phyloP scores from a whole-genome alignment of 2,329 filamentous ascomycete species.

The Teratosphaeria epicoccoides region DNA sequence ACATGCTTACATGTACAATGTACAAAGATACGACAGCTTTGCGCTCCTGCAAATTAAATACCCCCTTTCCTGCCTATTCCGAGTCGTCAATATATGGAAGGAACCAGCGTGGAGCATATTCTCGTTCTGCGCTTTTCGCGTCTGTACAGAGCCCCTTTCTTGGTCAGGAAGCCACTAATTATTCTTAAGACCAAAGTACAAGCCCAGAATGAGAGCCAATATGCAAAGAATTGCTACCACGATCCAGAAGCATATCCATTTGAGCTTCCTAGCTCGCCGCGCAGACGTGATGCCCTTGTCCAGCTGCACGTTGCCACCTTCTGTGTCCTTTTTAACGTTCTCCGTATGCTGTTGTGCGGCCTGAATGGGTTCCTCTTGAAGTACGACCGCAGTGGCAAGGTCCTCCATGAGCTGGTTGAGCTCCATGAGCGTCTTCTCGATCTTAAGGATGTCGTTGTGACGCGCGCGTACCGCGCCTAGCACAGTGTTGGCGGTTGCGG shows the following conservation, averaged over 20 bases:
- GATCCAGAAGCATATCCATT: constrained; percentile 68
- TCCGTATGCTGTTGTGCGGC: constrained; percentile 55
- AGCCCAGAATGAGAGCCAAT: constrained; percentile 38
- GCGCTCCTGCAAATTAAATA: background rate
- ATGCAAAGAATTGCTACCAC: constrained; percentile 38
- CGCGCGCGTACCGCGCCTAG: constrained; percentile 70
- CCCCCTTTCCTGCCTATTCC: background rate
- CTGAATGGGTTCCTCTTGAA: constrained; percentile 56
- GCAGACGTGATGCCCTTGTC: constrained; percentile 57
- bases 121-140: background rate
- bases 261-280: constrained; percentile 58
- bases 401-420: constrained; percentile 62
- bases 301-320: constrained; percentile 60
- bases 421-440: constrained; percentile 64
- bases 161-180: no score
- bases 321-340: constrained; percentile 54
- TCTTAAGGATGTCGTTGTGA: constrained; percentile 72
- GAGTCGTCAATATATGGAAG: background rate
- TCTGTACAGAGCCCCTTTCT: no score
- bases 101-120: background rate
- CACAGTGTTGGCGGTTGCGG: constrained; percentile 60
- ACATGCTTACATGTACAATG: background rate
- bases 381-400: constrained; percentile 61
- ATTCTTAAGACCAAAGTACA: constrained; percentile 35
- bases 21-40: background rate